Conservation (phyloP, 2,329 filamentous ascomycete genomes). For the Plectosphaerella plurivora region DNA sequence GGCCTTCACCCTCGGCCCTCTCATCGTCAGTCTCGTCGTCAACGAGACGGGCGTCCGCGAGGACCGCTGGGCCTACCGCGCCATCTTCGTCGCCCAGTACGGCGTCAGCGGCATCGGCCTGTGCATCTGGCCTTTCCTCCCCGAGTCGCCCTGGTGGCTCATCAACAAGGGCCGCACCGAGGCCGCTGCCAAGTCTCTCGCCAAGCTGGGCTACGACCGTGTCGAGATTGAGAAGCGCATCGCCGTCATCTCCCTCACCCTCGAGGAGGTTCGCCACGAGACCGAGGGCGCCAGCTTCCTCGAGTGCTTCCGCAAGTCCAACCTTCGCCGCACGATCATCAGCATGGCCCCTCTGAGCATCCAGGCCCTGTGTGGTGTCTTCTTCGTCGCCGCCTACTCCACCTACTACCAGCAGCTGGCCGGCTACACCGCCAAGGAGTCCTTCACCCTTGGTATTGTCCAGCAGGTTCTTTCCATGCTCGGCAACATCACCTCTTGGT, state of each 20-base stretch:
- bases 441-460: conserved; percentile 31
- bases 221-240: conserved; percentile 22
- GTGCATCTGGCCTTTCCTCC: conserved; percentile 28
- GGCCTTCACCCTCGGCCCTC: conserved; percentile 18
- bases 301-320: conserved; percentile 33
- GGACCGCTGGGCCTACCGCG: conserved; percentile 26
- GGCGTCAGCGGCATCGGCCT: conserved; percentile 9
- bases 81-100: conserved; percentile 11
- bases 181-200: conserved; percentile 23
- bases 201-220: conserved; percentile 22
- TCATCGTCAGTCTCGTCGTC: conserved; percentile 24
- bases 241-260: conserved; percentile 21
- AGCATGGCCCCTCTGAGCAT: conserved; percentile 29
- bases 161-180: conserved; percentile 24
- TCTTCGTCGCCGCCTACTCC: conserved; percentile 29
- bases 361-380: conserved; percentile 27
- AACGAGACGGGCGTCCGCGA: conserved; percentile 20
- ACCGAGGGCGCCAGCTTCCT: conserved; percentile 30
- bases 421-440: conserved; percentile 27
- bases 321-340: conserved; percentile 33
- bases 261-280: conserved; percentile 27
- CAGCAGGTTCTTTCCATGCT: conserved; percentile 16
- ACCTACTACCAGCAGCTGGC: conserved; percentile 38
- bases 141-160: conserved; percentile 33
- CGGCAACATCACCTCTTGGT: conserved; percentile 26